A percentile compares a stretch with the other conserved stretches of the same genome.
Evolutionary conservation across 108 stramenopile species (phyloP).

Genomic region (Pseudonitzschia pungens): DNA sequence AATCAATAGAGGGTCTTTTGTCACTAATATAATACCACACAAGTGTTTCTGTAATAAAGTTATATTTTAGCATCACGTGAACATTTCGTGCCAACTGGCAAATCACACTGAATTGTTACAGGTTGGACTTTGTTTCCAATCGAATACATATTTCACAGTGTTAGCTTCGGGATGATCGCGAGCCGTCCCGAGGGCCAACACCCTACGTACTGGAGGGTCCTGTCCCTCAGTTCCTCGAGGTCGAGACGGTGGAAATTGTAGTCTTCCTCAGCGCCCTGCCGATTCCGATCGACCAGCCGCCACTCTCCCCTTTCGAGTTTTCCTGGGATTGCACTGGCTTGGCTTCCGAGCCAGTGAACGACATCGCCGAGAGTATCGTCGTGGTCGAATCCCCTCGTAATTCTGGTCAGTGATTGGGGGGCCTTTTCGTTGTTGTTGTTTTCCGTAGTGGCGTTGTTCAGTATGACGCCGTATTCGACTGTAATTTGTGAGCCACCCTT

Average conservation of each 20-base stretch:
- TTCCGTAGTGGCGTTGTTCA: not conserved
- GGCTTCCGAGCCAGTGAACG: slow-evolving; percentile 77
- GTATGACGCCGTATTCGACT: slow-evolving; percentile 19
- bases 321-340: slow-evolving; percentile 54
- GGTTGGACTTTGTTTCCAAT: no score
- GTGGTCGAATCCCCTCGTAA: slow-evolving; percentile 71
- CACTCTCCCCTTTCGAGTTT: slow-evolving; percentile 68
- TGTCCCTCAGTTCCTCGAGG: slow-evolving; percentile 29
- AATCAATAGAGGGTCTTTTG: no score
- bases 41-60: no score
- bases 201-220: slow-evolving; percentile 77
- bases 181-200: slow-evolving; percentile 80
- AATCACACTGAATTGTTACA: no score
- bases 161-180: slow-evolving; percentile 53
- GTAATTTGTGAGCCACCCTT: slow-evolving; percentile 52
- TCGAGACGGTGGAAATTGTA: slow-evolving; percentile 21
- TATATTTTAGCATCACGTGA: no score
- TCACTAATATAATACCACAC: no score
- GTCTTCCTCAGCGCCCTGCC: slow-evolving; percentile 18
- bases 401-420: slow-evolving; percentile 4
- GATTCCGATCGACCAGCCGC: slow-evolving; percentile 73
- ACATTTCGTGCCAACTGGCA: no score
- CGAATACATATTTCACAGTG: not conserved
- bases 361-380: slow-evolving; percentile 80
- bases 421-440: not conserved